phyloP scores from a whole-genome alignment of 805 yeast species.

The Teunomyces lycoperdinae region DNA sequence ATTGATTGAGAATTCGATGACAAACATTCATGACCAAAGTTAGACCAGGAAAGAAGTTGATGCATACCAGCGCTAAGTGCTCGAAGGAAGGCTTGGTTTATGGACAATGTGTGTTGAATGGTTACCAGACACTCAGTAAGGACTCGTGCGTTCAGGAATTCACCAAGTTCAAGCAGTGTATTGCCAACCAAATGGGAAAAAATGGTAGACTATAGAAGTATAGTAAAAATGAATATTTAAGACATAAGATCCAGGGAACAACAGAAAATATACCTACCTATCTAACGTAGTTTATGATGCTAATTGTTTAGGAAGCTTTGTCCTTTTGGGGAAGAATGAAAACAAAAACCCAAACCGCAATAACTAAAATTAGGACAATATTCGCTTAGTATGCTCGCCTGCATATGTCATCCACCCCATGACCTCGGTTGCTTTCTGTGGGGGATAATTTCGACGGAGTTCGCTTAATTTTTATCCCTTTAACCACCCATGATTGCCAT shows the following conservation, averaged over 20 bases:
- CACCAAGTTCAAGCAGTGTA: constrained; percentile 47
- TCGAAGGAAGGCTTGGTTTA: constrained; percentile 44
- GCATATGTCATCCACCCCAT: not conserved
- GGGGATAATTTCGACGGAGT: not conserved
- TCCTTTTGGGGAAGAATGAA: no score
- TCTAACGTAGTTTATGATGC: no score
- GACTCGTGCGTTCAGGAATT: constrained; percentile 57
- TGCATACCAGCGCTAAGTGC: constrained; percentile 40
- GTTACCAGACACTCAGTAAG: constrained; percentile 48
- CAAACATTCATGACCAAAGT: constrained; percentile 16
- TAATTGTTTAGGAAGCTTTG: no score
- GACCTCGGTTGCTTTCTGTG: not conserved
- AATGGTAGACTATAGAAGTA: constrained; percentile 12
- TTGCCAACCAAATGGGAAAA: constrained; percentile 30
- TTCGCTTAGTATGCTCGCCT: not conserved
- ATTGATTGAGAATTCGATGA: not conserved
- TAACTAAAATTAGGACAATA: not conserved
- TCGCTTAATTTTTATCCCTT: not conserved
- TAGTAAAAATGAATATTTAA: not conserved
- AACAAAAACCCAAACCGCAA: no score
- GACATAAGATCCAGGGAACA: no score
- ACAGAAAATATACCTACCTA: not conserved
- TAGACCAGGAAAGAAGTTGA: constrained; percentile 43
- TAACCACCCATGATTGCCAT: constrained; percentile 28
- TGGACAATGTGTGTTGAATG: constrained; percentile 53